These are phyloP conservation scores for Metroxylon sagu DNA, from an alignment of 176 grass and related monocot species.

Conservation along the genomic window DNA sequence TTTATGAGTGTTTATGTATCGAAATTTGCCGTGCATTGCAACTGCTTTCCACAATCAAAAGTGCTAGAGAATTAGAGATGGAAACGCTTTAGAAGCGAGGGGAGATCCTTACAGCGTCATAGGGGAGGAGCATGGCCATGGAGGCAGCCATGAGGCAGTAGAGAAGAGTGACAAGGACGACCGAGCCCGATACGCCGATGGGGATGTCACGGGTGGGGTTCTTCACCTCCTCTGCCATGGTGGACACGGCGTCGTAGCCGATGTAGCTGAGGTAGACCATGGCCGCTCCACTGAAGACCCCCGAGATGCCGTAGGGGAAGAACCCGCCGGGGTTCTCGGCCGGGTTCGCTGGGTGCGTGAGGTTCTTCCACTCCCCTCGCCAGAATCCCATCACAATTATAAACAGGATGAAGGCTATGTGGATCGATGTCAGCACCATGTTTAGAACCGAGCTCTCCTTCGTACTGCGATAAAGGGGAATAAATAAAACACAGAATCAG, in stretches of 20 bases:
- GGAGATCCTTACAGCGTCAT: constrained; percentile 56
- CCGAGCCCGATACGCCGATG: constrained; percentile 73
- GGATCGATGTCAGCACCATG: constrained; percentile 65
- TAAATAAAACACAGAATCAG: too few relatives aligned
- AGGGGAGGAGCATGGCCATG: constrained; percentile 93
- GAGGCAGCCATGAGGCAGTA: constrained; percentile 98
- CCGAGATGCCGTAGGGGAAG: constrained; percentile 58
- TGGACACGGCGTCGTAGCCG: constrained; percentile 97
- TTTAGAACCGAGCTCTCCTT: constrained; percentile 91
- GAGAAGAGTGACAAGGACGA: constrained; percentile 64
- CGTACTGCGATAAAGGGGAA: constrained; percentile 35
- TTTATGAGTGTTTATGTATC: too few relatives aligned
- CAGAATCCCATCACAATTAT: constrained; percentile 73
- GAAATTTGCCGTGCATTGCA: too few relatives aligned
- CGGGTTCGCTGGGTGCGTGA: constrained; percentile 55
- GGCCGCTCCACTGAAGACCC: constrained; percentile 83
- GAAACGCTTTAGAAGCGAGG: too few relatives aligned
- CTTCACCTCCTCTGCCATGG: constrained; percentile 96
- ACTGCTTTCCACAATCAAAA: too few relatives aligned
- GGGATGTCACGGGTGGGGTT: constrained; percentile 72
- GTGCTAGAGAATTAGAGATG: too few relatives aligned
- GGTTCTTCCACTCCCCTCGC: constrained; percentile 55
- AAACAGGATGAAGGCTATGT: constrained; percentile 85
- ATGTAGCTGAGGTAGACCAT: constrained; percentile 98
- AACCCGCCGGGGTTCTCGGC: constrained; percentile 43